Evolutionary conservation across 164 flowering plant species (phyloP).

Genomic region (Tetracentron sinense): DNA sequence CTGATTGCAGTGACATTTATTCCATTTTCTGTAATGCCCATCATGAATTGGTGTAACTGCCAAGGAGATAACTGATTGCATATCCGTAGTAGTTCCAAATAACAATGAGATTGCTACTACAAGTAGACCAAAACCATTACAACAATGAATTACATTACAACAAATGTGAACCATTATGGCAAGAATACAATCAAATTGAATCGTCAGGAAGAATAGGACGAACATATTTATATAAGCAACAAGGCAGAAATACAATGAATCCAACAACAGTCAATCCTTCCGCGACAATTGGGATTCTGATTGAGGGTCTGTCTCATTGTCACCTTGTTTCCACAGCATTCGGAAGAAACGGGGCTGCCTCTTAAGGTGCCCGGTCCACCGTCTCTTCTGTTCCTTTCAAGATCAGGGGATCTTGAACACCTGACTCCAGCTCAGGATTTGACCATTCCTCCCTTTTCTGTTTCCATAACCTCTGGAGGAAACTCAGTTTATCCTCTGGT

Average conservation of each 20-base stretch:
- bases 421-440: slow-evolving; percentile 47
- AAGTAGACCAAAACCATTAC: too few species aligned
- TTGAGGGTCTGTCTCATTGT: slow-evolving; percentile 9
- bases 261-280: background rate
- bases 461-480: slow-evolving; percentile 36
- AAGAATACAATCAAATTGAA: too few species aligned
- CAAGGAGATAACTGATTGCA: too few species aligned
- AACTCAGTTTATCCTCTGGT: slow-evolving; percentile 23
- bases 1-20: too few species aligned
- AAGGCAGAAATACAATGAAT: too few species aligned
- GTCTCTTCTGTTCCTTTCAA: slow-evolving; percentile 15
- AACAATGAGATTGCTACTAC: too few species aligned
- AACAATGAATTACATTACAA: too few species aligned
- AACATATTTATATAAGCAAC: too few species aligned
- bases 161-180: too few species aligned
- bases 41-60: too few species aligned
- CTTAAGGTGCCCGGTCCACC: slow-evolving; percentile 2
- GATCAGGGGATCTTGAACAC: slow-evolving; percentile 13
- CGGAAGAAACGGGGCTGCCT: slow-evolving; percentile 7
- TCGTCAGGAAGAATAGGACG: background rate
- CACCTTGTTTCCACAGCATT: slow-evolving; percentile 7
- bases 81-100: too few species aligned
- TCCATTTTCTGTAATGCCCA: too few species aligned
- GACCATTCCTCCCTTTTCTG: slow-evolving; percentile 36
- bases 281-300: slow-evolving; percentile 13